Conservation (phyloP, 306 rosid species). For the Hippophae tibetana region DNA sequence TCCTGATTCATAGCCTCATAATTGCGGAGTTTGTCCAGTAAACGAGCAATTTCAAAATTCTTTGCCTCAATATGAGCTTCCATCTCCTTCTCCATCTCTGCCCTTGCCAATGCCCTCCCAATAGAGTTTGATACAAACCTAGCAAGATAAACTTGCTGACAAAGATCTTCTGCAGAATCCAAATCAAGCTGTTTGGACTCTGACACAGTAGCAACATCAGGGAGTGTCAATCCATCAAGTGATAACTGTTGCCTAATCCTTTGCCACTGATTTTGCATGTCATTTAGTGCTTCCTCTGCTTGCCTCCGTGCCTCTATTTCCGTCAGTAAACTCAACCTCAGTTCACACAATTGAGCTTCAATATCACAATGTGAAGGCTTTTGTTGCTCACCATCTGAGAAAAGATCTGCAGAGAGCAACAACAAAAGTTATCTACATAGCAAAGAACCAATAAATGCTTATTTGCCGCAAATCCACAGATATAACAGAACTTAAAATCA, state of each 20-base stretch:
- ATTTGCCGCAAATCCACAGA: background rate
- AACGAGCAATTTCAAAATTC: constrained; percentile 88
- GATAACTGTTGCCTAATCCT: constrained; percentile 54
- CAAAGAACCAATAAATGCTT: no score
- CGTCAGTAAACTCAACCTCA: constrained; percentile 55
- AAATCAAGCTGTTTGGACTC: constrained; percentile 36
- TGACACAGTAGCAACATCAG: constrained; percentile 33
- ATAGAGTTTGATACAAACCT: constrained; percentile 66
- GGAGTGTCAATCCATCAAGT: constrained; percentile 56
- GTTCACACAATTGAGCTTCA: constrained; percentile 65
- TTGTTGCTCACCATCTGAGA: constrained; percentile 47
- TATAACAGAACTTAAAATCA: no score
- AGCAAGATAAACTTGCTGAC: constrained; percentile 69
- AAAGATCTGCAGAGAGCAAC: constrained; percentile 47
- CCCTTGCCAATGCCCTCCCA: constrained; percentile 73
- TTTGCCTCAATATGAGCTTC: constrained; percentile 64
- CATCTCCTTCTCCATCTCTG: constrained; percentile 77
- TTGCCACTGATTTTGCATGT: constrained; percentile 61
- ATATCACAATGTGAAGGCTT: constrained; percentile 19
- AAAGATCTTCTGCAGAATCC: constrained; percentile 56
- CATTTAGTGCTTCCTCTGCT: constrained; percentile 64
- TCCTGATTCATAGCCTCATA: constrained; percentile 95
- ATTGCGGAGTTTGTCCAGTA: constrained; percentile 66
- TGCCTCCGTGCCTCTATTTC: constrained; percentile 86
- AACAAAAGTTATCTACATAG: constrained; percentile 13